Base-by-base conservation (phyloP, 2,329 filamentous ascomycete genomes). In the Colletotrichum sublineola region DNA sequence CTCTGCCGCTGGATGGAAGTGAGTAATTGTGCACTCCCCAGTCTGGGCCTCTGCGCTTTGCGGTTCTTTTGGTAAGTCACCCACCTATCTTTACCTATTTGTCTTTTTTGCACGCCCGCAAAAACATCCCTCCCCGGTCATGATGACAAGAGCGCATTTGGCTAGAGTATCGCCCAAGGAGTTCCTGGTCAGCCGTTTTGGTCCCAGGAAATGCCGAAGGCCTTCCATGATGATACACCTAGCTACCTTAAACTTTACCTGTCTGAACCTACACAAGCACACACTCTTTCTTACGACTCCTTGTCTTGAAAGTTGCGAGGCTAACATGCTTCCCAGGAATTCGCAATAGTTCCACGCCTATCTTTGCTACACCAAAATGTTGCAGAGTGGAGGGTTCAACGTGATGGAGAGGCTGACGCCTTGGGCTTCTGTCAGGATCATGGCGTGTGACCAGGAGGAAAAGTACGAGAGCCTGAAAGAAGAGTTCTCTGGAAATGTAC, bases 101-200 rank as follows among this genome's bases (percentile, higher is more conserved):
- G 70, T 61, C 60, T 56, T 67, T 29, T 57, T 18, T 38, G 15
- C n/a, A 18, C 65, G 63, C 67, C 18, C 46, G 48, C 20, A 61
- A 33, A 24, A 44, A 33, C 56, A 38, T 53, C 63, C 61, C 65
- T 52, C 62, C 55, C 69, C 69, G 78, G 83, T 75, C 81, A 95
- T 97, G 96, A 98, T 98, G 96, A 98, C 96, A 94, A 96, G 96
- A 98, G 96, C 95, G 96, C 96, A 98, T 98, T 98, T 98, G 96
- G 96, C 96, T 98, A 94, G 96, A 98, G 96, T 89, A 97, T 95
- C 90, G 91, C 86, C 84, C 86, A 87, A 85, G 84, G 85, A 81
- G 83, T 79, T 83, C 84, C 86, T 86, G 86, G 86, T 84, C 85
- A 84, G 87, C 92, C 93, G 91, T 97, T 92, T 89, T 96, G 94